These are phyloP conservation scores for Salicornia ramosissima DNA, from an alignment of 148 eudicot species.

Conservation along the genomic window DNA sequence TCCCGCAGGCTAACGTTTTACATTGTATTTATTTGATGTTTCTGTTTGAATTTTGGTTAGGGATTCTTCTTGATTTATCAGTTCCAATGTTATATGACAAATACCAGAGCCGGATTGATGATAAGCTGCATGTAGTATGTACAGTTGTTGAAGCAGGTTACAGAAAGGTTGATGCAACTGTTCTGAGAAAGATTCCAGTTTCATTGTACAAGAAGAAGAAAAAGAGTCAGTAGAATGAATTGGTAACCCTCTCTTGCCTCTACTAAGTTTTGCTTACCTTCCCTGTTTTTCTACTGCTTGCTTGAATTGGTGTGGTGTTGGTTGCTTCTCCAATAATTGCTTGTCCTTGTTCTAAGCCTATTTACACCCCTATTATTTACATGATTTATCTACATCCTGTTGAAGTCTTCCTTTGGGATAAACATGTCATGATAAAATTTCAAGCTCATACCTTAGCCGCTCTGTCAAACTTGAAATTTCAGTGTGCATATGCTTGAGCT, in stretches of 20 bases:
- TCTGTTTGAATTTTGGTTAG: conserved; percentile 29
- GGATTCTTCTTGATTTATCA: conserved; percentile 65
- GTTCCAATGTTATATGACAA: conserved; percentile 75
- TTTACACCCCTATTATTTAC: too few relatives aligned
- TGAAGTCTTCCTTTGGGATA: not conserved
- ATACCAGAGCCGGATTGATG: conserved; percentile 68
- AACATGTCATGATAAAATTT: too few relatives aligned
- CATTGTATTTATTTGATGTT: conserved; percentile 14
- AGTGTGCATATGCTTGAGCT: too few relatives aligned
- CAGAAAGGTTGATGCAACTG: conserved; percentile 45
- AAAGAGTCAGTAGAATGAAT: conserved; percentile 59
- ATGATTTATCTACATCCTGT: not conserved
- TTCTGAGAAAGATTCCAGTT: conserved; percentile 51
- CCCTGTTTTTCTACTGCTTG: not conserved
- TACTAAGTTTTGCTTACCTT: not conserved
- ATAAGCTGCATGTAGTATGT: conserved; percentile 40
- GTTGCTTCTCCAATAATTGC: too few relatives aligned
- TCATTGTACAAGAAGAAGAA: conserved; percentile 54
- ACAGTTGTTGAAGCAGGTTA: conserved; percentile 39
- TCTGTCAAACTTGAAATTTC: too few relatives aligned
- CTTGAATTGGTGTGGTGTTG: not conserved
- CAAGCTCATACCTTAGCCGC: too few relatives aligned
- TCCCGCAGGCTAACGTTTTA: not conserved
- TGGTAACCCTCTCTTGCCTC: conserved; percentile 37
- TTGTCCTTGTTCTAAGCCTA: too few relatives aligned